phyloP scores from a whole-genome alignment of 2,329 filamentous ascomycete species.

The Cercospora canescens region DNA sequence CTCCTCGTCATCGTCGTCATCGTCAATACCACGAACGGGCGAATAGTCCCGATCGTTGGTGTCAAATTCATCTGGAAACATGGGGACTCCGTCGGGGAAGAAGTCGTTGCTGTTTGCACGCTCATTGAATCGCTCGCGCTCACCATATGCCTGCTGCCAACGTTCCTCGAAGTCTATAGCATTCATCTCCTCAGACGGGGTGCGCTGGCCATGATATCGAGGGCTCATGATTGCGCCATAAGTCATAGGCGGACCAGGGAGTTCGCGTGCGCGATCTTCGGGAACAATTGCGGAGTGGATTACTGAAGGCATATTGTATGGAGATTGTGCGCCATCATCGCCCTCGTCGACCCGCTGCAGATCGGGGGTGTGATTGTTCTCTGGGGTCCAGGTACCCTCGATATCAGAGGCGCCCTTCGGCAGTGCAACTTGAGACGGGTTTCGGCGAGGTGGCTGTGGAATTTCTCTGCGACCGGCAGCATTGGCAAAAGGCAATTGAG shows the following conservation, averaged over 20 bases:
- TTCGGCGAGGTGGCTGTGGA: slow-evolving; percentile 9
- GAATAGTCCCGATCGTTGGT: slow-evolving; percentile 10
- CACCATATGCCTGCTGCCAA: slow-evolving; percentile 1
- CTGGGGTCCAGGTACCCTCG: slow-evolving; percentile 8
- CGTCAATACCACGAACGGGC: slow-evolving; percentile 9
- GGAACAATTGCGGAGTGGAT: slow-evolving; percentile 7
- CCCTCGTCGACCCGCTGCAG: slow-evolving; percentile 5
- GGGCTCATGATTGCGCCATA: slow-evolving; percentile 11
- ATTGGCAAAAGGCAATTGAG: slow-evolving; percentile 5
- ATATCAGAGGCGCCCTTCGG: slow-evolving; percentile 5
- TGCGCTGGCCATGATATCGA: background rate
- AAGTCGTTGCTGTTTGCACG: slow-evolving; percentile 10
- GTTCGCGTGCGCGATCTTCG: slow-evolving; percentile 10
- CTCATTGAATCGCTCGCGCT: slow-evolving; percentile 7
- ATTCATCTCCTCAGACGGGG: slow-evolving; percentile 9
- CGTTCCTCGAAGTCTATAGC: slow-evolving; percentile 3
- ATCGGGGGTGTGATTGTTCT: background rate
- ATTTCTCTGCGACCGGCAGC: slow-evolving; percentile 8
- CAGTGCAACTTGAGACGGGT: slow-evolving; percentile 8
- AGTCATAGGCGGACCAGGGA: slow-evolving; percentile 3
- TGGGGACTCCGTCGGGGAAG: slow-evolving; percentile 7
- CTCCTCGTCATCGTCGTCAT: slow-evolving; percentile 8
- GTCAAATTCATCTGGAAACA: slow-evolving; percentile 15
- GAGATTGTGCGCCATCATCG: slow-evolving; percentile 13
- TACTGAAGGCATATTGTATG: slow-evolving; percentile 11